Evolutionary conservation across 1,284 basidiomycete genomes (phyloP), one percentile per base, ranked within the genome.

Genomic region (Malassezia nana): DNA sequence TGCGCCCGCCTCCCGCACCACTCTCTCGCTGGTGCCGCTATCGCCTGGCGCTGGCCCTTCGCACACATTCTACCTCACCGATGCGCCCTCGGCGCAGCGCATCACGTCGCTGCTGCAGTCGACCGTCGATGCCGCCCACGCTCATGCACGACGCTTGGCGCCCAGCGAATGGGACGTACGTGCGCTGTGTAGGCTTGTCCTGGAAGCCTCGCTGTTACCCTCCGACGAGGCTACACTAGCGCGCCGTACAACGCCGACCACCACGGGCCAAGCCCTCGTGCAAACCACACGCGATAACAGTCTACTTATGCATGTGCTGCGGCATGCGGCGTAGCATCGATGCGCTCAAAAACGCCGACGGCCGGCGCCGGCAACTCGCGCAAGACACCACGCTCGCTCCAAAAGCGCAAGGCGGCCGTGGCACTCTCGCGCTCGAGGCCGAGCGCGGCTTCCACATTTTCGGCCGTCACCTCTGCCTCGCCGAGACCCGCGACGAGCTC

Each of bases 381-480:
- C 31, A 50, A 30, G 8, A 51, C 45, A 13, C 22, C 38, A 18
- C 47, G 33, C 12, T 35, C 29, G 4, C 20, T 43, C 54, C 54
- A 56, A 24, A 56, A 56, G 6, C 54, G 54, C 29, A 56, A 38
- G 18, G 49, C 54, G 12, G 15, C 48, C 4, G 50, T 20, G n/a
- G 54, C 54, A 15, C 43, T 32, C 15, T 31, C 42, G 18, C 47
- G 48, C 20, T 56, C 48, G 15, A 56, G 18, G 12, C 16, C 42
- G 4, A 56, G 49, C 32, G 42, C 54, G 10, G 42, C 24, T 2
- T 48, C 54, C 15, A 51, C 38, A 42, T 56, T 41, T 22, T 56
- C 54, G 4, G 54, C 54, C 12, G 54, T 51, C 35, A 56, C 32
- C 3, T 20, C 41, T 30, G 18, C 29, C 20, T 43, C 41, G 10